Evolutionary conservation across 176 grass and related monocot genomes (phyloP).

Genomic region (Musa itinerans): DNA sequence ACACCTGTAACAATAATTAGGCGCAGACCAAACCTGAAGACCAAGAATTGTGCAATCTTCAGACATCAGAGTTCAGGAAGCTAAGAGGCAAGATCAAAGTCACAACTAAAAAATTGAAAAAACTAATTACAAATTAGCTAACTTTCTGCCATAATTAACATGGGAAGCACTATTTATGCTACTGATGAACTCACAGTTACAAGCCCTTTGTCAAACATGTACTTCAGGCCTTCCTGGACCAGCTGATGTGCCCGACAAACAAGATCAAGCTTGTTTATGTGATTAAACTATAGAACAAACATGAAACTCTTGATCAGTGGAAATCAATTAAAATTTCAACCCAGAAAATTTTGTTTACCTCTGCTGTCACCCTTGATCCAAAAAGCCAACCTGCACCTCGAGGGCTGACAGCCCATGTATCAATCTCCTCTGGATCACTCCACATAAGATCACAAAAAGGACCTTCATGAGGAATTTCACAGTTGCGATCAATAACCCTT

Average conservation of each 20-base stretch:
- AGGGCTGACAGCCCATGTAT: slow-evolving; percentile 95
- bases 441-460: slow-evolving; percentile 99
- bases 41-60: slow-evolving; percentile 7
- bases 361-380: slow-evolving; percentile 85
- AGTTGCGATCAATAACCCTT: slow-evolving; percentile 87
- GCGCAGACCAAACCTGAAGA: slow-evolving; percentile 88
- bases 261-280: slow-evolving; percentile 86
- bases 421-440: slow-evolving; percentile 98
- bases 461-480: slow-evolving; percentile 95
- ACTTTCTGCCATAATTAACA: background rate
- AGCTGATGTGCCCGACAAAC: slow-evolving; percentile 95
- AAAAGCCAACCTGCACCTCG: slow-evolving; percentile 98
- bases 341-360: slow-evolving; percentile 35
- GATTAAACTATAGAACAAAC: slow-evolving; percentile 63
- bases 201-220: slow-evolving; percentile 99
- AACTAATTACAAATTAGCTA: background rate
- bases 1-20: slow-evolving; percentile 99
- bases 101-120: background rate
- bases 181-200: slow-evolving; percentile 72
- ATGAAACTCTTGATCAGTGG: background rate
- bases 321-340: background rate
- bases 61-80: background rate
- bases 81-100: background rate
- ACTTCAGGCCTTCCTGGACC: slow-evolving; percentile 96
- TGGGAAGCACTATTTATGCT: no score